Base-by-base conservation (phyloP, 2,329 filamentous ascomycete genomes). In the Xylariaceae sp. region DNA sequence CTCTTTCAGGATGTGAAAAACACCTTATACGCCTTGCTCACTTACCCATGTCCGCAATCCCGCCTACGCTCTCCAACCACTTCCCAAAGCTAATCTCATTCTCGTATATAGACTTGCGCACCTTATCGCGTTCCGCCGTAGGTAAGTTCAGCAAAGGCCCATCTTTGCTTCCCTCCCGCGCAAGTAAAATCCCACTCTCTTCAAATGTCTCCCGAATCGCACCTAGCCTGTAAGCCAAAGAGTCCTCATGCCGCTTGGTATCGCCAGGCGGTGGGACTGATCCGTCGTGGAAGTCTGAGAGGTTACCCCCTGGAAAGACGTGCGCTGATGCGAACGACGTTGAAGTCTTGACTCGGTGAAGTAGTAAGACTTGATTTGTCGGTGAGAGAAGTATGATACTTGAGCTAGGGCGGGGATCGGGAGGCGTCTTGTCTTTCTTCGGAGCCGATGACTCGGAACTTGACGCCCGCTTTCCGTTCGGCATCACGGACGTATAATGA, bases 201-300 rank as follows among this genome's bases (percentile, higher is more conserved):
- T 99, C 95, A 70, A 98, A 98, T 0, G 92, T 92, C 78, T 98
- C 95, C 6, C 95, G 82, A 21, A 98, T 85, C 0, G 93, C 95
- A 5, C 89, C 92, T 31, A 91, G 75, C n/a, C 92, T 82, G 70
- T 97, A 97, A 3, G 86, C 82, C 0, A 79, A 76, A 1, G 86
- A 86, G 71, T 97, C 93, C 9, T 79, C 73, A 67, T 97, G 92
- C 11, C 88, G 78, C 8, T 74, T 76, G 0, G 78, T 73, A 24
- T 85, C 78, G 14, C 80, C 79, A 0, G 71, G 65, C 0, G 61
- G 62, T 0, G 82, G 80, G 1, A 85, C 72, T 0, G 64, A 64
- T 2, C 90, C 92, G 66, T 98, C 94, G 67, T 96, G 91, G 17
- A 84, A 83, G 0, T 84, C 74, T 11, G 92, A 89, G 19, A 96